Evolutionary conservation across 352 stramenopile species (phyloP), one percentile per base, ranked within the genome.

Genomic region (Plasmopara viticola): DNA sequence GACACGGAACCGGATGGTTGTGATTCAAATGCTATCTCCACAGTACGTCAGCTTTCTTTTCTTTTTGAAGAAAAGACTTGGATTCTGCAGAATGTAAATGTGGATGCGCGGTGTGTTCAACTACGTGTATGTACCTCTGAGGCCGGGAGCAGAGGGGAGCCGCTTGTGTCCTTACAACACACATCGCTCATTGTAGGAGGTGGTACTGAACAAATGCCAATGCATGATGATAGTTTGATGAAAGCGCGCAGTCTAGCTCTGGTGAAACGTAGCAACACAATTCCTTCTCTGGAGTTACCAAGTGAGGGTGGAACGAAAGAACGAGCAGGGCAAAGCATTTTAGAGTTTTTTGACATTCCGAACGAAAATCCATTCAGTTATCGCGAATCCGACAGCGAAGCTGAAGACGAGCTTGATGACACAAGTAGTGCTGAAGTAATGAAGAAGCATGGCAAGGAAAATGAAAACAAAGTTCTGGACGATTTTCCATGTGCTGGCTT

Each of bases 291-390:
- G 9, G 35, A 50, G n/a, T 15, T 40, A 6, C 39, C 14, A 30
- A 56, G 13, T 35, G 56, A n/a, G 7, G 50, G 10, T 9, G 52
- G 33, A 9, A 46, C 41, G 29, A 57, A 50, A n/a, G 47, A 64
- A 37, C 51, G 51, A 33, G 42, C 66, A 38, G 86, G 82, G 44
- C 84, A 84, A 51, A 86, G 47, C 15, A 90, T 90, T 20, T 51
- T 90, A 18, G 78, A 90, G 12, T 76, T 81, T 53, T 90, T 90
- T 20, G 57, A 70, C 7, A 90, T 90, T 55, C 53, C 60, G 18
- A 68, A 88, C 31, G 64, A 86, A 45, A 88, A 90, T 58, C 79
- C 79, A n/a, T 90, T 81, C 48, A 73, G 60, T 33, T 90, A 70
- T 50, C 66, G 77, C 6, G 77, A 90, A 44, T 73, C 71, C 0